These are phyloP conservation scores for Aspergillus aculeatinus DNA, from an alignment of 2,329 filamentous ascomycete species.

Conservation along the genomic window DNA sequence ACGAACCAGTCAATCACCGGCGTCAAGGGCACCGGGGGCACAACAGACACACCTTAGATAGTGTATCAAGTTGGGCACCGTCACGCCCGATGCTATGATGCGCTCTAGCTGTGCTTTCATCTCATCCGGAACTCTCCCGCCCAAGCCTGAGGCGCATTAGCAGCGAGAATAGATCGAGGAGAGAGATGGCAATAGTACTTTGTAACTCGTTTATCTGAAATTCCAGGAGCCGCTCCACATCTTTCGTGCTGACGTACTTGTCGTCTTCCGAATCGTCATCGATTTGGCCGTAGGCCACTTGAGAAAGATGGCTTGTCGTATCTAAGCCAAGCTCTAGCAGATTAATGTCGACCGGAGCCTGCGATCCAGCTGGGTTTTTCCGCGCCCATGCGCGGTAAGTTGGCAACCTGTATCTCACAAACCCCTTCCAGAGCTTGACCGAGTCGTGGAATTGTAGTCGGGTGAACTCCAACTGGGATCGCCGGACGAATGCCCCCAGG, in stretches of 20 bases:
- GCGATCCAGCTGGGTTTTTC: constrained; percentile 48
- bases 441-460: constrained; percentile 77
- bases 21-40: neutral
- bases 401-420: constrained; percentile 76
- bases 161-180: neutral
- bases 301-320: constrained; percentile 49
- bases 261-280: constrained; percentile 43
- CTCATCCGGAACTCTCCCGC: constrained; percentile 72
- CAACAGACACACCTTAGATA: constrained; percentile 62
- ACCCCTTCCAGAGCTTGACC: constrained; percentile 75
- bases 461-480: constrained; percentile 75
- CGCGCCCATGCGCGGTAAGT: constrained; percentile 64
- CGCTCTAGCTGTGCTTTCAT: constrained; percentile 70
- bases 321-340: constrained; percentile 59
- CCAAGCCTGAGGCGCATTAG: constrained; percentile 57
- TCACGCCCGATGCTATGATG: constrained; percentile 65
- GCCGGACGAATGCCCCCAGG: constrained; percentile 75
- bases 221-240: constrained; percentile 77
- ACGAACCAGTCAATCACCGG: constrained; percentile 16
- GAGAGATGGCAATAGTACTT: constrained; percentile 50
- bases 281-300: constrained; percentile 53
- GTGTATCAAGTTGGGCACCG: constrained; percentile 71
- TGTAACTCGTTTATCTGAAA: constrained; percentile 89
- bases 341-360: constrained; percentile 61
- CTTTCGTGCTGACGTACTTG: constrained; percentile 66